phyloP scores from a whole-genome alignment of 305 asterid species.

The Solanum aculeatissimum region DNA sequence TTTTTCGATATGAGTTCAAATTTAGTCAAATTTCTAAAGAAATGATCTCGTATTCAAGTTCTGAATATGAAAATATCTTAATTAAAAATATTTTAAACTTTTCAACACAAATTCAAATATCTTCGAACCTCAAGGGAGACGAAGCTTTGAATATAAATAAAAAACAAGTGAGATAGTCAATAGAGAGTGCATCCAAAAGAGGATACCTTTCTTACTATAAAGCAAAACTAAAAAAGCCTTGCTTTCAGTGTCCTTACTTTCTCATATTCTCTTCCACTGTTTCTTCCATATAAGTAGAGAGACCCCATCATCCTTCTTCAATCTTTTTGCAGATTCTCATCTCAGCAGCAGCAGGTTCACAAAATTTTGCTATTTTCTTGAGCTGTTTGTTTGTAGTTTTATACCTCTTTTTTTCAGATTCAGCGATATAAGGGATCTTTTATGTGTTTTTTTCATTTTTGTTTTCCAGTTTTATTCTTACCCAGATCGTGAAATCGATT shows the following conservation, averaged over 20 bases:
- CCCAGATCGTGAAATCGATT: background rate
- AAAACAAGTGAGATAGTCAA: background rate
- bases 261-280: background rate
- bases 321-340: background rate
- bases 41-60: background rate
- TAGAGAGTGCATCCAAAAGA: background rate
- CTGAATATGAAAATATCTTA: background rate
- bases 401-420: background rate
- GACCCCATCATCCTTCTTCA: background rate
- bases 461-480: background rate
- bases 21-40: background rate
- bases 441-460: background rate
- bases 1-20: background rate
- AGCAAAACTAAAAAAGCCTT: background rate
- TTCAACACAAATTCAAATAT: fast-evolving
- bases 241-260: background rate
- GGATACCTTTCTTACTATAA: background rate
- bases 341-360: background rate
- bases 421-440: background rate
- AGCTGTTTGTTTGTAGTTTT: background rate
- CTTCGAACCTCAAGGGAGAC: background rate
- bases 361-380: background rate
- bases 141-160: background rate
- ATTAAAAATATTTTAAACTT: background rate
- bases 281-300: background rate